Base-by-base conservation (phyloP, 306 rosid species). In the Fragaria vesca region DNA sequence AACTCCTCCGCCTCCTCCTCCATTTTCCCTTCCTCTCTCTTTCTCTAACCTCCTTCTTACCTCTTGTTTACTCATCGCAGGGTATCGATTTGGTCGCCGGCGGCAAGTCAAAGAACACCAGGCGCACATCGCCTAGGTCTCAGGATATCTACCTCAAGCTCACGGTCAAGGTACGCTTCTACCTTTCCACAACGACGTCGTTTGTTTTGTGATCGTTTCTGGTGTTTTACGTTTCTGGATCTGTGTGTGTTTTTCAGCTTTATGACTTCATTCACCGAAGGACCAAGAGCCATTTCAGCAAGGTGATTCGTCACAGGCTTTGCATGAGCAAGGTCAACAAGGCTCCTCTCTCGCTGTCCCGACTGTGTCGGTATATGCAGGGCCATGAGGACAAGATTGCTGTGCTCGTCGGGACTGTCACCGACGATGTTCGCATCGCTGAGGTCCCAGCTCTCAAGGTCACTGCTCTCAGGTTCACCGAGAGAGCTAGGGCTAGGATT, bases 41-140 rank as follows among this genome's bases (percentile, higher is more conserved):
- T 6, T 24, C 20, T 75, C n/a, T 75, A 62, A 75, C 52, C 1
- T 69, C 47, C 13, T 20, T 75, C 32, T 75, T 32, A 75, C 52
- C 1, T 69, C 47, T 18, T 16, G 17, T 26, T 36, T 26, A 38
- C 68, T 13, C 18, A 21, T 69, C 17, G 66, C 91, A 88, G 97
- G 94, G 97, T 17, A 91, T 91, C 75, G 97, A 91, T 85, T 84
- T 91, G 83, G 87, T 89, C 73, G 97, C 97, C 43, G 97, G 97
- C 57, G 97, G 97, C 21, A 89, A 91, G 91, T 83, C 87, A 77
- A 91, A 91, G 89, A 91, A 91, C 86, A 76, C 93, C 24, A 88
- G 83, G 81, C 78, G 97, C 51, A 91, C 89, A 1, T 87, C 89
- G 12, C 96, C 96, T 6, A 91, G 82, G 86, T 91, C 96, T 40